Evolutionary conservation across 768 basidiomycete species (phyloP).

Genomic region (Trametes coccinea): DNA sequence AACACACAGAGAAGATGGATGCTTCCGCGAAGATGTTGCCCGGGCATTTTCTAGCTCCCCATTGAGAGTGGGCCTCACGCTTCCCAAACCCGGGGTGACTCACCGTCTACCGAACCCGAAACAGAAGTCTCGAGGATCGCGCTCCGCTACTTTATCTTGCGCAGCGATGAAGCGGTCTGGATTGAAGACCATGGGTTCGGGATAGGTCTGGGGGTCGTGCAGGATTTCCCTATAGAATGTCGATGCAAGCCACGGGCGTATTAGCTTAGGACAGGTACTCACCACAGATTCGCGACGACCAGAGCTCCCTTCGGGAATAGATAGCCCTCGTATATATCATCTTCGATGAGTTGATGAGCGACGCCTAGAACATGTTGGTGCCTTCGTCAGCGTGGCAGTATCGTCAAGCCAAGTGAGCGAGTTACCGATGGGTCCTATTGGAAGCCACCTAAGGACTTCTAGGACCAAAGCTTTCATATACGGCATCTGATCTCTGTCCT

Average conservation of each 20-base stretch:
- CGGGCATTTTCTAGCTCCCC: slow-evolving; percentile 25
- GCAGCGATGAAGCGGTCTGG: slow-evolving; percentile 29
- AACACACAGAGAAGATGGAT: slow-evolving; percentile 38
- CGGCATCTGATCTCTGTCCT: slow-evolving; percentile 23
- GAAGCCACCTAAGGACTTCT: slow-evolving; percentile 40
- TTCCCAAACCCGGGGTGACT: background rate
- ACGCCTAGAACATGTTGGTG: slow-evolving; percentile 12
- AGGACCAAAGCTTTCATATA: slow-evolving; percentile 29
- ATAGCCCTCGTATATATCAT: slow-evolving; percentile 32
- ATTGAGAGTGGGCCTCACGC: background rate
- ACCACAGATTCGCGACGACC: slow-evolving; percentile 31
- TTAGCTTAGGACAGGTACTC: background rate
- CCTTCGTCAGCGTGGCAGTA: too few species aligned
- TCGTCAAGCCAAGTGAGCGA: too few species aligned
- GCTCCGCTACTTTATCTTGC: slow-evolving; percentile 13
- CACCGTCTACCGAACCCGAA: slow-evolving; percentile 40
- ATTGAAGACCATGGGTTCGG: slow-evolving; percentile 28
- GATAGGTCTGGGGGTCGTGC: slow-evolving; percentile 27
- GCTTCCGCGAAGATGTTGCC: slow-evolving; percentile 44
- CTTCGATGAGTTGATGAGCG: slow-evolving; percentile 26
- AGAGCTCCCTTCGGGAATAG: slow-evolving; percentile 32
- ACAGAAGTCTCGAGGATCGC: slow-evolving; percentile 32
- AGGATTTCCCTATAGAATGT: slow-evolving; percentile 26
- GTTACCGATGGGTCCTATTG: slow-evolving; percentile 35
- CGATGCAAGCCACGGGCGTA: background rate